A percentile compares a stretch with the other conserved stretches of the same genome.
Evolutionary conservation across 1,139 yeast species (phyloP).

Genomic region (Saccharomyces hybrid): DNA sequence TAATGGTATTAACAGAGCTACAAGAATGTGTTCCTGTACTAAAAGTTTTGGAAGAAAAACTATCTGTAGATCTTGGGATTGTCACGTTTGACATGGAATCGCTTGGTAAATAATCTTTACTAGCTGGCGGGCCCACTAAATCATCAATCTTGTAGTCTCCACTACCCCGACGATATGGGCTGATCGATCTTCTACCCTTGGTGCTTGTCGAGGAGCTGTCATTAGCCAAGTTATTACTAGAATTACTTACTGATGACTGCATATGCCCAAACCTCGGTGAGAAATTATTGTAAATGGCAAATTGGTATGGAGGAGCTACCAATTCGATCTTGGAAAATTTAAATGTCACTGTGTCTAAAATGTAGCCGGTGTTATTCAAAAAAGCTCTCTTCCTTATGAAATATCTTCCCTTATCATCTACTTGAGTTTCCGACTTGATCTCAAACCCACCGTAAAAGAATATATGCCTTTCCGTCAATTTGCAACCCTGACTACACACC

Average conservation of each 20-base stretch:
- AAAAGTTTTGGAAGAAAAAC: not conserved
- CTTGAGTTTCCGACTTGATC: slow-evolving; percentile 30
- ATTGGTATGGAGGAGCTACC: slow-evolving; percentile 36
- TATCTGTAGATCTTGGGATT: not conserved
- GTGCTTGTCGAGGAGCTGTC: not conserved
- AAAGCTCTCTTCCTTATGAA: slow-evolving; percentile 32
- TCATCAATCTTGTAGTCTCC: not conserved
- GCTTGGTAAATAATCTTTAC: not conserved
- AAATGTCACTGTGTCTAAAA: slow-evolving; percentile 36
- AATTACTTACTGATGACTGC: slow-evolving; percentile 26
- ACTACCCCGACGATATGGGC: not conserved
- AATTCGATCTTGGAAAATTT: slow-evolving; percentile 35
- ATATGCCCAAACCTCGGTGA: slow-evolving; percentile 44
- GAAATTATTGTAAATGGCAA: slow-evolving; percentile 34
- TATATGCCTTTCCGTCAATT: slow-evolving; percentile 36
- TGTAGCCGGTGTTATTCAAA: slow-evolving; percentile 37
- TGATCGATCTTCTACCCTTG: slow-evolving; percentile 1
- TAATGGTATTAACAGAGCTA: slow-evolving; percentile 20
- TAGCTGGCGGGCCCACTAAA: not conserved
- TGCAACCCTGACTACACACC: slow-evolving; percentile 34
- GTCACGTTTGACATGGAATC: not conserved
- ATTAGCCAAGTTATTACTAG: not conserved
- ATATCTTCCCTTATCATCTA: slow-evolving; percentile 27
- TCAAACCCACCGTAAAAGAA: slow-evolving; percentile 44
- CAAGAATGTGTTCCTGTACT: not conserved